Percentiles rank a stretch among this genome's conserved stretches.
phyloP scores from a whole-genome alignment of 2,329 filamentous ascomycete genomes.

The Aspergillus sp. region DNA sequence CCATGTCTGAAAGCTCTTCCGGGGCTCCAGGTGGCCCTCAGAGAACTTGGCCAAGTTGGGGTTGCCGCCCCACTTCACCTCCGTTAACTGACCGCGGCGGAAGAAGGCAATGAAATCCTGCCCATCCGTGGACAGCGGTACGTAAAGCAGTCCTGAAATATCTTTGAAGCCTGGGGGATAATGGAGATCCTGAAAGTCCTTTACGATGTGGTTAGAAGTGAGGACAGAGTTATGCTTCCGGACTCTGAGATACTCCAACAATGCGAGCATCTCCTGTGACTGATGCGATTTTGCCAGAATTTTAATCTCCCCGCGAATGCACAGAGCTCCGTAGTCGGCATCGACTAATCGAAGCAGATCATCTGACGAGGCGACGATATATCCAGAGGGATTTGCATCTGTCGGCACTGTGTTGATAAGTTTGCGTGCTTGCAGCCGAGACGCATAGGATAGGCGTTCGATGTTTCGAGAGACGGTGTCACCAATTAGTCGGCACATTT shows the following conservation, averaged over 20 bases:
- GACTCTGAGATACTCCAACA: constrained; percentile 82
- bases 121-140: constrained; percentile 74
- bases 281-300: constrained; percentile 73
- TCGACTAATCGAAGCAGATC: constrained; percentile 81
- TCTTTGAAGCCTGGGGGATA: constrained; percentile 77
- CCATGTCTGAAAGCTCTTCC: constrained; percentile 80
- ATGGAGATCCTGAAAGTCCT: constrained; percentile 77
- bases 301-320: constrained; percentile 85
- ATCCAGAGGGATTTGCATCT: constrained; percentile 78
- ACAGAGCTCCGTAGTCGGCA: constrained; percentile 81
- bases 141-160: constrained; percentile 76
- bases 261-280: constrained; percentile 77
- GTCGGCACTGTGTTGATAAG: constrained; percentile 85
- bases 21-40: constrained; percentile 71
- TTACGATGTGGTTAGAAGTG: constrained; percentile 71
- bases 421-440: constrained; percentile 79
- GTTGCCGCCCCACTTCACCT: constrained; percentile 76
- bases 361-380: constrained; percentile 86
- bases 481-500: constrained; percentile 86
- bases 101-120: constrained; percentile 90
- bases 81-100: constrained; percentile 71
- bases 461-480: constrained; percentile 86
- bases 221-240: constrained; percentile 72
- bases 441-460: constrained; percentile 82
- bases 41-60: constrained; percentile 64